Evolutionary conservation across 2,329 filamentous ascomycete genomes (phyloP), one percentile per base, ranked within the genome.

Genomic region (Microdochium bolleyi): DNA sequence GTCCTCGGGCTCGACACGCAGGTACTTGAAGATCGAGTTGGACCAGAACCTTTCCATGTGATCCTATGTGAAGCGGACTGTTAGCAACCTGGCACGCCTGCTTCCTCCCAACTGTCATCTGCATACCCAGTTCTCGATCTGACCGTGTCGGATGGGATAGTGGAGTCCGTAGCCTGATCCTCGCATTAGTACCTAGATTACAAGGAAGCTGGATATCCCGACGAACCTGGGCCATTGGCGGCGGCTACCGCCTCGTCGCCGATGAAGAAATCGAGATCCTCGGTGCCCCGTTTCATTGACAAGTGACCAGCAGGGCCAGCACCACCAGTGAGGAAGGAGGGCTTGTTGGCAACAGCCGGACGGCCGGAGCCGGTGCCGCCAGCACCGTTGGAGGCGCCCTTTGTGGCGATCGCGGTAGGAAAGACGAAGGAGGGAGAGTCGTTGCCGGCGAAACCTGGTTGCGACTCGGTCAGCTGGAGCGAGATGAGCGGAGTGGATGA

Each of bases 31-130:
- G 74, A 99, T 99, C 58, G 94, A 99, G 76, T 97, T 97, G 61
- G 95, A 97, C 94, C 94, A 99, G 76, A 97, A 99, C 58, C 94
- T 87, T 73, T 99, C 94, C 94, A 99, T 99, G 65, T 96, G 89
- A 73, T 99, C 94, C 89, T 94, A 61, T 5, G 52, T 24, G 14
- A 11, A 41, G 11, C 27, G 11, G 11, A 5, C 5, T 30, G 27
- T 30, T 11, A 30, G 27, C 27, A 30, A 11, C 55, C 52, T 56
- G 48, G 56, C 63, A 72, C 58, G 71, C 67, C 50, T 32, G 13
- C 49, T 37, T 13, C 27, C 5, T 5, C 27, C 5, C 11, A 30
- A 5, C 14, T 16, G 21, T 24, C 32, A n/a, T n/a, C n/a, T n/a
- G 57, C 82, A 53, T 77, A 94, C 89, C 94, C 94, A 99, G 69